Conservation (phyloP, 192 early-diverging fungal genomes). For the Gorgonomyces haynaldii region DNA sequence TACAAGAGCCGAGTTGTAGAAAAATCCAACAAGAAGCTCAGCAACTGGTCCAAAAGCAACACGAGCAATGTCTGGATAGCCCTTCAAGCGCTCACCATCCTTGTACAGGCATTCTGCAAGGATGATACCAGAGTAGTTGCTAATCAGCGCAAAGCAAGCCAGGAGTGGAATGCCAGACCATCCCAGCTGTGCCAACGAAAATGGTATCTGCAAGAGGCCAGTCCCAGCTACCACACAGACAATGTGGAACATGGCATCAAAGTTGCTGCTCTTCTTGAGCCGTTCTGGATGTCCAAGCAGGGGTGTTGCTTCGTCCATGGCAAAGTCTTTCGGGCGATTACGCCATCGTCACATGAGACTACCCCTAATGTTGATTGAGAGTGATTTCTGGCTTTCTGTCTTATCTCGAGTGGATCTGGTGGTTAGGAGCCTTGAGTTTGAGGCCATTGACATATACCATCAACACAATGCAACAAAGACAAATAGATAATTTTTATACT, state of each 20-base stretch:
- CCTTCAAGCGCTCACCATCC: slow-evolving; percentile 38
- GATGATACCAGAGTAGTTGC: slow-evolving; percentile 58
- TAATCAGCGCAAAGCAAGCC: slow-evolving; percentile 54
- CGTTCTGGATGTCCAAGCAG: too few species aligned
- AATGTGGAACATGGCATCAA: slow-evolving; percentile 2
- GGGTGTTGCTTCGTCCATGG: too few species aligned
- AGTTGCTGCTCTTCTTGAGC: too few species aligned
- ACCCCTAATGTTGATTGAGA: too few species aligned
- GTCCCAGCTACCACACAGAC: slow-evolving; percentile 66
- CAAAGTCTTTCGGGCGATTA: too few species aligned
- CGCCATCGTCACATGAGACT: too few species aligned
- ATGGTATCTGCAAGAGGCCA: slow-evolving; percentile 74
- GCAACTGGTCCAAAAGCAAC: slow-evolving; percentile 62
- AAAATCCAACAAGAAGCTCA: slow-evolving; percentile 43
- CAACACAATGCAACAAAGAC: too few species aligned
- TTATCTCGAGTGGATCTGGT: too few species aligned
- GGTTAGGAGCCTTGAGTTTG: too few species aligned
- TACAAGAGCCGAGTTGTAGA: slow-evolving; percentile 54
- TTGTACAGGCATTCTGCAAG: slow-evolving; percentile 65
- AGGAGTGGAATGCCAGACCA: slow-evolving; percentile 68
- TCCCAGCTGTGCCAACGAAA: slow-evolving; percentile 60
- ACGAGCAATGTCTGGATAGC: slow-evolving; percentile 40
- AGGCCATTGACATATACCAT: too few species aligned
- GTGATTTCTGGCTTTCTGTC: too few species aligned
- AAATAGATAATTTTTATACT: too few species aligned